Base-by-base conservation (phyloP, 352 stramenopile genomes). In the Pythium sp. region DNA sequence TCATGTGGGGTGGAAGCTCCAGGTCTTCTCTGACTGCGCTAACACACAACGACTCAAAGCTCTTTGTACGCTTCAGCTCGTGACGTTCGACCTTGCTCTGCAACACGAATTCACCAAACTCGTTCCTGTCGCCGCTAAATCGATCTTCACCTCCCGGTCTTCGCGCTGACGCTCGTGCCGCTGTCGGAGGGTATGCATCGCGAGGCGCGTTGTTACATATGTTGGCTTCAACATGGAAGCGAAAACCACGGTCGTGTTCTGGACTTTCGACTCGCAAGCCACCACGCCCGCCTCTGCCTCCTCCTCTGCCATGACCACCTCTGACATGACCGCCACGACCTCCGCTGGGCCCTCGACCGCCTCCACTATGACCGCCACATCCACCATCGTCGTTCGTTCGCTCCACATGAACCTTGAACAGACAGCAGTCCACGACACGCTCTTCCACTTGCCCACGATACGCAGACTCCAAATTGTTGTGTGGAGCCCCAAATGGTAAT, bases 21-120 rank as follows among this genome's bases (percentile, higher is more conserved):
- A 75, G 55, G 66, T 79, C 51, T 1, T 65, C 57, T 34, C 65
- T 60, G 6, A 8, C 56, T 22, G 74, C 67, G 7, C 1, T n/a
- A 56, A 64, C 62, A n/a, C 73, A 73, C 2, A 81, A 63, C 8
- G 77, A 81, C 53, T 86, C 79, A 30, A 89, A 89, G 59, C 81
- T 89, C 36, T 87, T 83, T 22, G 70, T 76, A 2, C 81, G 77
- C 47, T 78, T 78, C 22, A 76, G 56, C 20, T 34, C 59, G 15
- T 64, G 56, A 9, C 51, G 49, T 12, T 28, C 49, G 6, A 36
- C 6, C n/a, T 62, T 57, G 9, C 61, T 43, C 3, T 46, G 60
- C 11, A 24, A 32, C 5, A 47, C 24, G 6, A 47, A n/a, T 14
- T n/a, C 56, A 14, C 32, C 56, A 47, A 43, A 43, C 30, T 61